phyloP scores from a whole-genome alignment of 345 rosid genomes.

The Camelina sativa region DNA sequence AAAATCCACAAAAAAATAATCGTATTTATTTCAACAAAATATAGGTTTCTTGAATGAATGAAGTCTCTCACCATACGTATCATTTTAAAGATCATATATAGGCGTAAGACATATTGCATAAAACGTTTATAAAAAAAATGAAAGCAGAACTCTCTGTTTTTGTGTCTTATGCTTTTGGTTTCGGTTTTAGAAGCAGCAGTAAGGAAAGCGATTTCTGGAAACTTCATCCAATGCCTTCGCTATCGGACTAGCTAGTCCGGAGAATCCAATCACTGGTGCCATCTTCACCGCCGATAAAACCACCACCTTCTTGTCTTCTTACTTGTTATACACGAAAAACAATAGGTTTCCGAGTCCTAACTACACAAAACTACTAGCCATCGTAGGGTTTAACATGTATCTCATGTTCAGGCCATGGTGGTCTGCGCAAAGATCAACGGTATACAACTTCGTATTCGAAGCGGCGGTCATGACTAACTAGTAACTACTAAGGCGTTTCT shows the following conservation, averaged over 20 bases:
- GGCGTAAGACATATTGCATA: not conserved
- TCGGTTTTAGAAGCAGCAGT: not conserved
- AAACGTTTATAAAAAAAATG: not conserved
- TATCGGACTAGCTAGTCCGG: not conserved
- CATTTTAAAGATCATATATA: not conserved
- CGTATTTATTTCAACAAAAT: not conserved
- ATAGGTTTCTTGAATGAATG: not conserved
- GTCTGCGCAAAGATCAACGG: slow-evolving; percentile 49
- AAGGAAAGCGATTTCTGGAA: not conserved
- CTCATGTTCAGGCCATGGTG: slow-evolving; percentile 53
- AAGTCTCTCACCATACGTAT: not conserved
- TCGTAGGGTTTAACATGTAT: slow-evolving; percentile 39
- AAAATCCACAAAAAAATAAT: not conserved
- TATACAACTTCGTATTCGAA: slow-evolving; percentile 49
- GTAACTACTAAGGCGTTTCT: slow-evolving; percentile 46
- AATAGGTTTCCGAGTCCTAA: slow-evolving; percentile 41
- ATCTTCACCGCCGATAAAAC: slow-evolving; percentile 6
- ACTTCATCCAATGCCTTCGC: slow-evolving; percentile 7
- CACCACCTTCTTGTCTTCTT: slow-evolving; percentile 9
- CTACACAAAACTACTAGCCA: slow-evolving; percentile 34
- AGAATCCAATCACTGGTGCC: slow-evolving; percentile 5
- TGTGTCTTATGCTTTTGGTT: not conserved
- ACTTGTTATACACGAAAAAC: slow-evolving; percentile 47
- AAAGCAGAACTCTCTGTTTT: not conserved
- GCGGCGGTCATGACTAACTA: slow-evolving; percentile 60